phyloP scores from a whole-genome alignment of 768 basidiomycete genomes.

The Phaffia tasmanica region DNA sequence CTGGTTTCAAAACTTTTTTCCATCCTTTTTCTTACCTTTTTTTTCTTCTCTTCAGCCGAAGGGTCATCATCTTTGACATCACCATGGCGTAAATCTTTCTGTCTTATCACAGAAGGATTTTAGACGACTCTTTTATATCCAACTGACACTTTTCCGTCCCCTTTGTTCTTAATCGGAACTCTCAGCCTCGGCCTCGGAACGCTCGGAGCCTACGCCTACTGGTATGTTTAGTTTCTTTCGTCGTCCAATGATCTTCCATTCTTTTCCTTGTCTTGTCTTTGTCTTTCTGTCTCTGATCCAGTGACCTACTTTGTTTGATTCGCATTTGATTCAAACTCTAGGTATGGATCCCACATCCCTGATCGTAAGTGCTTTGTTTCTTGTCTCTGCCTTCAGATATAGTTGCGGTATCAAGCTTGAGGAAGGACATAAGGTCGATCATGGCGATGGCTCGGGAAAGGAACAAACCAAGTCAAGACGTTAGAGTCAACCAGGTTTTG shows the following conservation, averaged over 20 bases:
- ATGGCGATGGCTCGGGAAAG: too few relatives aligned
- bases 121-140: too few relatives aligned
- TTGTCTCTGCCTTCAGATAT: too few relatives aligned
- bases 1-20: neutral
- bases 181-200: constrained; percentile 58
- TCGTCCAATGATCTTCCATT: neutral
- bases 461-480: too few relatives aligned
- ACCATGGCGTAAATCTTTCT: constrained; percentile 43
- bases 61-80: constrained; percentile 73
- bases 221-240: constrained; percentile 47
- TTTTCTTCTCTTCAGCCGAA: constrained; percentile 56
- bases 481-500: too few relatives aligned
- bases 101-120: neutral
- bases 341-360: too few relatives aligned
- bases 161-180: neutral
- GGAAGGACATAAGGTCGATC: too few relatives aligned
- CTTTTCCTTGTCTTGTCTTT: constrained; percentile 24
- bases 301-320: too few relatives aligned
- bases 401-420: too few relatives aligned
- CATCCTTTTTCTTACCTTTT: neutral
- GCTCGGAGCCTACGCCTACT: constrained; percentile 64
- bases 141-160: constrained; percentile 2
- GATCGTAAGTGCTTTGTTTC: too few relatives aligned
- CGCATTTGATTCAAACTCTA: too few relatives aligned
- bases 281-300: neutral